These are phyloP conservation scores for Escovopsis weberi DNA, from an alignment of 2,329 filamentous ascomycete species.

Conservation along the genomic window DNA sequence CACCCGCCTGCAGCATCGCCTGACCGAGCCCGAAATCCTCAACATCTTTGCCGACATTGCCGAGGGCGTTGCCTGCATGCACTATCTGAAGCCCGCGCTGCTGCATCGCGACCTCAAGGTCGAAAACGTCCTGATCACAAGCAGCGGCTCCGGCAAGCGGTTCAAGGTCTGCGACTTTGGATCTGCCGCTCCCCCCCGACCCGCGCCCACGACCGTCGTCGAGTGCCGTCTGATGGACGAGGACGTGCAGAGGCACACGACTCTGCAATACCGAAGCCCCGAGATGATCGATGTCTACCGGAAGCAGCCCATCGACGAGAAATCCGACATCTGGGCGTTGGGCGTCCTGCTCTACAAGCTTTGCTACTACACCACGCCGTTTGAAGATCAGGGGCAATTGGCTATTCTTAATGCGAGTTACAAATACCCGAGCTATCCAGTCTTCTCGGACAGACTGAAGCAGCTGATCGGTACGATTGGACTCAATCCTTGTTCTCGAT, in stretches of 20 bases:
- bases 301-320: conserved; percentile 93
- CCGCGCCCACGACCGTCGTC: conserved; percentile 70
- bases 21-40: conserved; percentile 94
- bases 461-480: conserved; percentile 58
- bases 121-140: conserved; percentile 87
- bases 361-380: conserved; percentile 97
- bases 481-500: not conserved
- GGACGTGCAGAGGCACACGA: conserved; percentile 93
- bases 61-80: conserved; percentile 96
- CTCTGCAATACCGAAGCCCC: conserved; percentile 90
- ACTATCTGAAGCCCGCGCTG: conserved; percentile 88
- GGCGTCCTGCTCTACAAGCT: conserved; percentile 94
- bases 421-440: conserved; percentile 76
- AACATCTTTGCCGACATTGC: conserved; percentile 94
- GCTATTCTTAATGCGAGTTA: conserved; percentile 93
- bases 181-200: conserved; percentile 68
- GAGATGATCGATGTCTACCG: conserved; percentile 99
- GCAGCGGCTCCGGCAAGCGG: conserved; percentile 46
- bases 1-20: conserved; percentile 83
- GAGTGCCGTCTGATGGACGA: conserved; percentile 92
- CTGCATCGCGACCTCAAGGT: conserved; percentile 94
- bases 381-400: conserved; percentile 94
- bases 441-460: conserved; percentile 82
- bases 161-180: conserved; percentile 99
- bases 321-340: conserved; percentile 95